Conservation (phyloP, 2,329 filamentous ascomycete species). For the Monosporascus sp. region DNA sequence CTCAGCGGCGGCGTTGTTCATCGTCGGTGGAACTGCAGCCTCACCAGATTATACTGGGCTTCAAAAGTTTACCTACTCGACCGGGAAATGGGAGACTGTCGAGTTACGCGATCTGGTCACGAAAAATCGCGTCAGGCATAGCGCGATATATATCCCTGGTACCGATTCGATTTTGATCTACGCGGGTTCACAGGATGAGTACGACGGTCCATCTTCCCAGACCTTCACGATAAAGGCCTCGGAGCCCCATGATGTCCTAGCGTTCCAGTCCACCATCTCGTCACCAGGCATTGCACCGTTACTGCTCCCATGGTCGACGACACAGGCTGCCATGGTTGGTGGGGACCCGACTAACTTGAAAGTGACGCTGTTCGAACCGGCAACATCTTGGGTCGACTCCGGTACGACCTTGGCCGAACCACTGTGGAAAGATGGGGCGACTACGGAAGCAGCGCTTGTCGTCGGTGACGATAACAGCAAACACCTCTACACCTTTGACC, state of each 20-base stretch:
- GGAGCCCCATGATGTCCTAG: conserved; percentile 56
- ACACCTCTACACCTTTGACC: conserved; percentile 72
- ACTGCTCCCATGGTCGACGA: conserved; percentile 67
- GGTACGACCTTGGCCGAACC: conserved; percentile 57
- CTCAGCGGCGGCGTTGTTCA: conserved; percentile 61
- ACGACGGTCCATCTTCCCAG: conserved; percentile 55
- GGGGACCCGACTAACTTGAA: conserved; percentile 60
- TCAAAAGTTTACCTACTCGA: conserved; percentile 58
- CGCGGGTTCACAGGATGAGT: conserved; percentile 63
- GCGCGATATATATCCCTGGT: conserved; percentile 65
- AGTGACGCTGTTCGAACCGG: conserved; percentile 66
- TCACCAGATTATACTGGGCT: conserved; percentile 63
- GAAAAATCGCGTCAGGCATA: conserved; percentile 68
- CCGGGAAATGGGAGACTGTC: conserved; percentile 47
- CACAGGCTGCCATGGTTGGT: conserved; percentile 68
- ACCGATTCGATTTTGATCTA: conserved; percentile 73
- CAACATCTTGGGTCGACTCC: conserved; percentile 61
- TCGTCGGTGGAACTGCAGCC: conserved; percentile 67
- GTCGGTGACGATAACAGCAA: conserved; percentile 70
- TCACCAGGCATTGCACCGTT: conserved; percentile 64
- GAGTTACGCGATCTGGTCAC: conserved; percentile 43
- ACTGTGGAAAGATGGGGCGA: conserved; percentile 51
- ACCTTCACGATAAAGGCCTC: conserved; percentile 69
- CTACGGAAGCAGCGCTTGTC: conserved; percentile 59
- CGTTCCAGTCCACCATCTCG: conserved; percentile 51